Evolutionary conservation across 495 filamentous ascomycete species (phyloP).

Genomic region (Cetradonia linearis): DNA sequence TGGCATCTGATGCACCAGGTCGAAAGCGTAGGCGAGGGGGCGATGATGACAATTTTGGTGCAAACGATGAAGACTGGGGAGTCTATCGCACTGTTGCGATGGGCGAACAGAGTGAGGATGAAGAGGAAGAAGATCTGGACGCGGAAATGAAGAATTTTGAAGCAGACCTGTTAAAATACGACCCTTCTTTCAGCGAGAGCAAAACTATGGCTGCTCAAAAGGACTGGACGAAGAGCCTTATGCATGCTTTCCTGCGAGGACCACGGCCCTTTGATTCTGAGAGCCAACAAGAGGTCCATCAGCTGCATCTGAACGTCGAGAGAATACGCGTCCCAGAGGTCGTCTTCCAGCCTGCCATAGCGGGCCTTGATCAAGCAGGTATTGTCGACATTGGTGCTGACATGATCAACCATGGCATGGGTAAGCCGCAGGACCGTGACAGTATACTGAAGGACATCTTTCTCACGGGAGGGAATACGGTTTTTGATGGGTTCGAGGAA

Average conservation of each 20-base stretch:
- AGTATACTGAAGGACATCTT: constrained; percentile 77
- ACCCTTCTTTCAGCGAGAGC: constrained; percentile 79
- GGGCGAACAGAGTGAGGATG: constrained; percentile 62
- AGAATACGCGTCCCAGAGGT: constrained; percentile 93
- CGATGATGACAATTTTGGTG: constrained; percentile 87
- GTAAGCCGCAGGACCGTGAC: constrained; percentile 44
- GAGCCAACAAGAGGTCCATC: constrained; percentile 69
- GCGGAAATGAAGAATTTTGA: constrained; percentile 63
- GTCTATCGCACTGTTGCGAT: constrained; percentile 87
- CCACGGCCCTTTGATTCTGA: constrained; percentile 76
- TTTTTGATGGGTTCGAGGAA: constrained; percentile 81
- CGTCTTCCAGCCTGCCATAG: constrained; percentile 89
- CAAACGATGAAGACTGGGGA: constrained; percentile 95
- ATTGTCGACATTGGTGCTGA: constrained; percentile 80
- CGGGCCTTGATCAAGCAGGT: constrained; percentile 89
- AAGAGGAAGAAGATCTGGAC: constrained; percentile 78
- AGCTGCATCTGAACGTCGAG: constrained; percentile 93
- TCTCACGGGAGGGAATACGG: constrained; percentile 83
- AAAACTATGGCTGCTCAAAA: constrained; percentile 82
- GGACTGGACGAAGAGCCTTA: constrained; percentile 83
- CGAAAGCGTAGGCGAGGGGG: constrained; percentile 70
- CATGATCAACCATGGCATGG: constrained; percentile 70
- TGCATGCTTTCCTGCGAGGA: constrained; percentile 83
- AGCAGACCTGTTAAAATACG: constrained; percentile 72
- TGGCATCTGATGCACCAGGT: constrained; percentile 80